phyloP scores from a whole-genome alignment of 2,329 filamentous ascomycete species.

The Penicillium sclerotiorum region DNA sequence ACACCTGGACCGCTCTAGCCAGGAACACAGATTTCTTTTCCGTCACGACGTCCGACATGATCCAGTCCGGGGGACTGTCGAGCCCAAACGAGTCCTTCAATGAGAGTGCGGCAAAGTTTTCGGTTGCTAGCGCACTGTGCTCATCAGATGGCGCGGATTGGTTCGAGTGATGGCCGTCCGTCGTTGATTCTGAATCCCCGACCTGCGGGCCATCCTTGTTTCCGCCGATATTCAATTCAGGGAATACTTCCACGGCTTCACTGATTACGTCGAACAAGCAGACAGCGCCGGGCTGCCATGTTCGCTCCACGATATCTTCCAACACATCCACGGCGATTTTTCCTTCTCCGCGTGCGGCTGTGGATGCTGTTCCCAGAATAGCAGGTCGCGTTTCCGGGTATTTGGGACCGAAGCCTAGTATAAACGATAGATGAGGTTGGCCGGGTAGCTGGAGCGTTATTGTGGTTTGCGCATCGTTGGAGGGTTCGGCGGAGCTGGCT shows the following conservation, averaged over 20 bases:
- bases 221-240: conserved; percentile 57
- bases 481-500: conserved; percentile 16
- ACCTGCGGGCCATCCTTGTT: conserved; percentile 17
- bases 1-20: conserved; percentile 72
- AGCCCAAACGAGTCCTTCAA: conserved; percentile 34
- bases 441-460: conserved; percentile 70
- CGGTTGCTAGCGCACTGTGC: conserved; percentile 4
- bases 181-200: conserved; percentile 1
- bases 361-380: conserved; percentile 77
- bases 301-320: conserved; percentile 64
- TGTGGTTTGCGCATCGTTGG: conserved; percentile 35
- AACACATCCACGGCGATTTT: conserved; percentile 70
- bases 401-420: conserved; percentile 66
- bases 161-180: conserved; percentile 4
- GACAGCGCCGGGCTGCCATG: conserved; percentile 73
- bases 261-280: conserved; percentile 93
- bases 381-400: conserved; percentile 77
- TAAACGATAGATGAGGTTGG: conserved; percentile 49
- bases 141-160: not conserved
- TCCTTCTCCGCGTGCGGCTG: conserved; percentile 72
- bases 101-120: conserved; percentile 30
- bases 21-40: conserved; percentile 90
- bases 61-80: conserved; percentile 64
- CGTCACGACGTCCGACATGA: conserved; percentile 69
- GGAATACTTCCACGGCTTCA: conserved; percentile 52